phyloP scores from a whole-genome alignment of 2,329 filamentous ascomycete genomes.

The Cladophialophora exuberans region DNA sequence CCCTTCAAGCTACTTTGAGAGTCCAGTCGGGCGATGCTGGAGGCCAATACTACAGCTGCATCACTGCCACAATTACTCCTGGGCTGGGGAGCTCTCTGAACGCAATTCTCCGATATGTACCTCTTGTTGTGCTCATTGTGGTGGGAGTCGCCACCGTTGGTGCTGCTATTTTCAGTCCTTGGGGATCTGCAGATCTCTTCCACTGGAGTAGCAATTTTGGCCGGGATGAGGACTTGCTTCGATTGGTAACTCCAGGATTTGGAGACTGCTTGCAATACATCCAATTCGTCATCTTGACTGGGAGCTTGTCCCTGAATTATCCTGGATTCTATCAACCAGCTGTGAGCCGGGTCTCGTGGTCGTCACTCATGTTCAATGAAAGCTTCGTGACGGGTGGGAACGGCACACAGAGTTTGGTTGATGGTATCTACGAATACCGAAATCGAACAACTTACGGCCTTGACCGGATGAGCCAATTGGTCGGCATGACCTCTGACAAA shows the following conservation, averaged over 20 bases:
- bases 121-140: constrained; percentile 74
- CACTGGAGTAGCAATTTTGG: constrained; percentile 98
- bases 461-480: constrained; percentile 75
- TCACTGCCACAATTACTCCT: constrained; percentile 82
- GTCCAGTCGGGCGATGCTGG: constrained; percentile 73
- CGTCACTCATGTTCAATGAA: constrained; percentile 87
- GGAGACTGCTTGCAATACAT: constrained; percentile 97
- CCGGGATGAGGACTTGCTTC: constrained; percentile 85
- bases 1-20: constrained; percentile 72
- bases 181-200: constrained; percentile 89
- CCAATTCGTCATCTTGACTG: constrained; percentile 86
- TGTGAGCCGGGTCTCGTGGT: constrained; percentile 86
- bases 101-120: constrained; percentile 74
- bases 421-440: constrained; percentile 75
- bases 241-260: constrained; percentile 93
- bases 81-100: constrained; percentile 71
- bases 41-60: constrained; percentile 72
- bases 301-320: constrained; percentile 83
- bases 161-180: constrained; percentile 87
- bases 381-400: constrained; percentile 75
- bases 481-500: constrained; percentile 73
- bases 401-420: constrained; percentile 69
- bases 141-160: constrained; percentile 82
- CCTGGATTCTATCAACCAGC: constrained; percentile 94
- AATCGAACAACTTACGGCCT: constrained; percentile 79